Conservation (phyloP, 805 yeast species). For the Nakazawaea laoshanensis region DNA sequence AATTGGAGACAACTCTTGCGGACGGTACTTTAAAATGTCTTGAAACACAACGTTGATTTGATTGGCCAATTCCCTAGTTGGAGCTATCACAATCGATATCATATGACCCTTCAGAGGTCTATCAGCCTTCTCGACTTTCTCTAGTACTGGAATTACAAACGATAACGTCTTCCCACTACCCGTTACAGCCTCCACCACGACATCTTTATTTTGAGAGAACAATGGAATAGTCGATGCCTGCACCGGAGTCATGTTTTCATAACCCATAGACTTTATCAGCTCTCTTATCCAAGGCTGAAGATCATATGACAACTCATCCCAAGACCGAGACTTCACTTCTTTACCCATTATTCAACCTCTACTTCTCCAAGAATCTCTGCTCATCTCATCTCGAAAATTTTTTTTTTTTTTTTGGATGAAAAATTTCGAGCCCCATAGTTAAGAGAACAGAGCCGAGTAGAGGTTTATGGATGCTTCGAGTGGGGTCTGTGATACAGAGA, state of each 20-base stretch:
- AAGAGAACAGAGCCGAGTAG: background rate
- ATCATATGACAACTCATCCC: constrained; percentile 47
- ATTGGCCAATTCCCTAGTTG: constrained; percentile 55
- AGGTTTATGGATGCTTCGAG: background rate
- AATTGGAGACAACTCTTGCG: constrained; percentile 32
- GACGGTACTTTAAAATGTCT: constrained; percentile 47
- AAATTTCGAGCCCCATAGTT: background rate
- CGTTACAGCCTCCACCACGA: constrained; percentile 94
- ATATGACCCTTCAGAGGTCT: constrained; percentile 50
- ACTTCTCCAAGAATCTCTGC: background rate
- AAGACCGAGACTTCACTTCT: constrained; percentile 39
- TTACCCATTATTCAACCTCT: background rate
- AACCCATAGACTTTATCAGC: constrained; percentile 71
- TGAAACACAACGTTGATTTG: constrained; percentile 67
- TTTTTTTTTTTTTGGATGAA: constrained; percentile 2
- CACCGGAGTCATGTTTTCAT: constrained; percentile 85
- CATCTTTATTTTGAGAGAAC: constrained; percentile 79
- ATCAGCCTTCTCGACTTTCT: constrained; percentile 39
- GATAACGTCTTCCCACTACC: constrained; percentile 98
- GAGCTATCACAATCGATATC: constrained; percentile 65
- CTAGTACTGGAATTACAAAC: constrained; percentile 74
- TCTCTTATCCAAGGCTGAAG: constrained; percentile 64
- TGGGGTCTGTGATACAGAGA: background rate
- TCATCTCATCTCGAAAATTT: background rate
- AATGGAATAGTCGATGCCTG: constrained; percentile 93